Conservation (phyloP, 345 rosid genomes). For the Gossypium raimondii region DNA sequence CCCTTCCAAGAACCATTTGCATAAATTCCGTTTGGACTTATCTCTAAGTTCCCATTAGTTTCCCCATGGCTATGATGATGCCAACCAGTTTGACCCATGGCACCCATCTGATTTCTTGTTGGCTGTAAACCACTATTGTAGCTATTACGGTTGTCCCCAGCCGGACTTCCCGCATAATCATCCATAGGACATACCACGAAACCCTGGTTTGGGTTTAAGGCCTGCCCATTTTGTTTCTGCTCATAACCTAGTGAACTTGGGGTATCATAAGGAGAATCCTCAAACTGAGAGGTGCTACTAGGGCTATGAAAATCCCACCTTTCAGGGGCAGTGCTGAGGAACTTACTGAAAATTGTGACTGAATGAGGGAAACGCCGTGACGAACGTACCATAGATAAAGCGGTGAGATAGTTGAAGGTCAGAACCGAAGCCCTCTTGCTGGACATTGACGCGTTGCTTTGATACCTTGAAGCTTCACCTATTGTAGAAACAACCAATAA, state of each 20-base stretch:
- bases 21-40: background rate
- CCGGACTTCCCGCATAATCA: background rate
- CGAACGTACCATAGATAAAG: slow-evolving; percentile 31
- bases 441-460: slow-evolving; percentile 33
- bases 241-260: slow-evolving; percentile 19
- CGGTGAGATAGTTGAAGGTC: slow-evolving; percentile 26
- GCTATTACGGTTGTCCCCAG: background rate
- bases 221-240: background rate
- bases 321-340: slow-evolving; percentile 45
- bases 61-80: slow-evolving; percentile 19
- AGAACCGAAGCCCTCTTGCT: slow-evolving; percentile 28
- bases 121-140: slow-evolving; percentile 19
- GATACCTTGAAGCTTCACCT: too few species aligned
- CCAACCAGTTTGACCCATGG: slow-evolving; percentile 18
- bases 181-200: background rate
- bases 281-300: slow-evolving; percentile 1
- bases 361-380: slow-evolving; percentile 21
- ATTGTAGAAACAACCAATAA: too few species aligned
- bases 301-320: slow-evolving; percentile 37
- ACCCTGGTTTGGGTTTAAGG: slow-evolving; percentile 23
- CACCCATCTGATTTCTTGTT: slow-evolving; percentile 14
- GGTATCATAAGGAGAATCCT: slow-evolving; percentile 17
- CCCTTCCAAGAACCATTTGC: slow-evolving; percentile 1
- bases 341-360: slow-evolving; percentile 9
- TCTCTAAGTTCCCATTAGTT: background rate